phyloP scores from a whole-genome alignment of 73 alveolate genomes.

The Loxodes magnus region DNA sequence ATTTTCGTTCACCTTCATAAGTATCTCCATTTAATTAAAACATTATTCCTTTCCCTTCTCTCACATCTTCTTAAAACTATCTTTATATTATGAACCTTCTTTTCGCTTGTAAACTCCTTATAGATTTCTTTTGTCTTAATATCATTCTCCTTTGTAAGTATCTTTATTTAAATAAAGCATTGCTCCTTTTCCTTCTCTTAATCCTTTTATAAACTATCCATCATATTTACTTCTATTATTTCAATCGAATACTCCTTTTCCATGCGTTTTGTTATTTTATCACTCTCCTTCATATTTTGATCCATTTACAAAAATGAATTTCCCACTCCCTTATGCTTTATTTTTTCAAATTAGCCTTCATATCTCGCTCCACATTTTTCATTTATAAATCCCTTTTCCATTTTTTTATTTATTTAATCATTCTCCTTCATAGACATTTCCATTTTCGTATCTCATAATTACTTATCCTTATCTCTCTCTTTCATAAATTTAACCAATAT shows the following conservation, averaged over 20 bases:
- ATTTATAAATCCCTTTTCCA: conserved; percentile 77
- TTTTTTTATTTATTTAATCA: conserved; percentile 74
- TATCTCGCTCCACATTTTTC: conserved; percentile 64
- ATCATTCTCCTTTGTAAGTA: too few species aligned
- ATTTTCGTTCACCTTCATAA: conserved; percentile 57
- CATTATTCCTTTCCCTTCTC: too few species aligned
- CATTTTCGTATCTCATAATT: conserved; percentile 45
- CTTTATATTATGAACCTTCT: too few species aligned
- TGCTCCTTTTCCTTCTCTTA: too few species aligned
- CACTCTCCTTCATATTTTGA: conserved; percentile 20
- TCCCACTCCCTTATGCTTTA: conserved; percentile 24
- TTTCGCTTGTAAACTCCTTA: too few species aligned
- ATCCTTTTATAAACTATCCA: too few species aligned
- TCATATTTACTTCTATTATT: too few species aligned
- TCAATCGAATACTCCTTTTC: conserved; percentile 17
- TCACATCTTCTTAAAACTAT: too few species aligned
- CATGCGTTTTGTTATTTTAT: conserved; percentile 13
- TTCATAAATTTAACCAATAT: conserved; percentile 32
- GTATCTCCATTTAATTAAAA: too few species aligned
- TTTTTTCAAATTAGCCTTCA: conserved; percentile 75
- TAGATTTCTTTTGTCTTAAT: too few species aligned
- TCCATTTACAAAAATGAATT: conserved; percentile 1
- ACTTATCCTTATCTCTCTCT: conserved; percentile 47
- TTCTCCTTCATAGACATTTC: conserved; percentile 84
- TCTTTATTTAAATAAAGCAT: too few species aligned